Conservation (phyloP, 140 eudicot genomes). For the Flaveria floridana region DNA sequence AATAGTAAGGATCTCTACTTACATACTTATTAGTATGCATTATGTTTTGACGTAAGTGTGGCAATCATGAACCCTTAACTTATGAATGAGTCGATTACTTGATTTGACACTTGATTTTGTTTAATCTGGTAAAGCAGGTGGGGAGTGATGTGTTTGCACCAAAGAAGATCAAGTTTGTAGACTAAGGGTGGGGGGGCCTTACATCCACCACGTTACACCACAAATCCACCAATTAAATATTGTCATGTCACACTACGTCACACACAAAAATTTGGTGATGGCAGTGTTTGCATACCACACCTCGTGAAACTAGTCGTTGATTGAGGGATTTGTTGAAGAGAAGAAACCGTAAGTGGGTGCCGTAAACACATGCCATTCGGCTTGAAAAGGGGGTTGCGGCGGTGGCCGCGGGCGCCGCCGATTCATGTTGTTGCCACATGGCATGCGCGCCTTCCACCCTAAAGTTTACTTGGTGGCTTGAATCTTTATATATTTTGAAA, state of each 20-base stretch:
- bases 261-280: no score
- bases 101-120: background rate
- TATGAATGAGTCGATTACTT: background rate
- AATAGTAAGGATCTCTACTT: conserved; percentile 49
- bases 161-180: conserved; percentile 69
- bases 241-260: no score
- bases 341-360: no score
- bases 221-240: no score
- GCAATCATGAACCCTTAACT: background rate
- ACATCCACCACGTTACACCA: no score
- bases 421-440: no score
- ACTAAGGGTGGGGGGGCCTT: conserved; percentile 17
- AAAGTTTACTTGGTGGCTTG: background rate
- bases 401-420: no score
- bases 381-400: no score
- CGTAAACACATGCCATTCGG: no score
- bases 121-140: conserved; percentile 43
- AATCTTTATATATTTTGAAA: background rate
- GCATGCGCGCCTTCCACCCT: background rate
- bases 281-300: no score
- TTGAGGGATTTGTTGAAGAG: no score
- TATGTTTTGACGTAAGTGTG: background rate
- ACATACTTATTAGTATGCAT: background rate
- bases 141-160: conserved; percentile 49
- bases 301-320: no score